Base-by-base conservation (phyloP, 139 green algal genomes). In the Chlorella sp. region DNA sequence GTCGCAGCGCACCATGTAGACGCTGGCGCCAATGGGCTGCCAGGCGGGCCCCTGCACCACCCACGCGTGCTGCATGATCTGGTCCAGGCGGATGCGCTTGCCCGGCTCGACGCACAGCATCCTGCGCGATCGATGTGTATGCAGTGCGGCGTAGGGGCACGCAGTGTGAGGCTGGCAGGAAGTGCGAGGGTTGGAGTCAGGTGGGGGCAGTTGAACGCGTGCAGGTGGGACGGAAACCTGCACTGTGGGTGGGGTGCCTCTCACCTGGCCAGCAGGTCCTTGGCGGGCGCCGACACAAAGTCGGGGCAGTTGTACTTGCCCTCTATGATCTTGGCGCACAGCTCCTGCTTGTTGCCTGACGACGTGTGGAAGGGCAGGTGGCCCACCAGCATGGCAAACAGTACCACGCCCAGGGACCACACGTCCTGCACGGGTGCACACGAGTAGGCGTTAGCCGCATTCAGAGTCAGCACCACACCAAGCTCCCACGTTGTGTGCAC, bases 321-420 rank as follows among this genome's bases (percentile, higher is more conserved):
- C 10, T 78, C 74, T 74, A 92, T 87, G 75, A 93, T 93, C 80
- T 91, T 91, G 64, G 84, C 73, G 73, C 85, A 91, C 71, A 96
- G 84, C 78, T 90, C 84, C 77, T 93, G 85, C 74, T 88, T 88
- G 79, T 88, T 85, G 34, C 85, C 82, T 5, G 74, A 77, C 30
- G 79, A 83, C 60, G 84, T 82, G 75, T 94, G 88, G 84, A 95
- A 95, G 62, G 90, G 90, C 67, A 95, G 83, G 77, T 90, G 89
- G 31, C 90, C 91, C 0, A 78, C 78, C 49, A 73, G 70, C 87
- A 93, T 95, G 51, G 89, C 92, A 83, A 96, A 97, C 61, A 96
- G 80, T 73, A 97, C 90, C 6, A 96, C 82, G 17, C 92, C 92
- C 51, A 91, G 72, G 51, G 69, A 86, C 92, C 92, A 97, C 50